Base-by-base conservation (phyloP, 1,284 basidiomycete genomes). In the Rhodotorula sp. region DNA sequence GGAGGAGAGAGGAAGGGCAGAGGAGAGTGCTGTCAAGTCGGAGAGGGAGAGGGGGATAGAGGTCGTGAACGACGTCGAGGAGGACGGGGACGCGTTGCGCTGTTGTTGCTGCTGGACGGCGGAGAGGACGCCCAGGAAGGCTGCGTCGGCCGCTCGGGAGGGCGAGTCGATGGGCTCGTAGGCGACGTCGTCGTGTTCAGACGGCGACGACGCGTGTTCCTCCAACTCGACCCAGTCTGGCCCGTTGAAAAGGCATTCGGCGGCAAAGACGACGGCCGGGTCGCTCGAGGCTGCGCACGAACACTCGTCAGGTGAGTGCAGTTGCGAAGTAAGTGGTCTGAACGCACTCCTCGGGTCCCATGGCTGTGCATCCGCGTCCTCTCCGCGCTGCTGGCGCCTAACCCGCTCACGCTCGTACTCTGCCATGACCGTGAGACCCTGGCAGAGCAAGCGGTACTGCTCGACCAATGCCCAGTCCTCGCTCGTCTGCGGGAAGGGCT, bases 391-490 rank as follows among this genome's bases (percentile, higher is more conserved):
- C 15, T 34, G 27, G 27, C 49, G 22, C 20, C 52, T n/a, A 9
- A 20, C 6, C 15, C 66, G 44, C 47, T 57, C 59, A 15, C 63
- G 29, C 60, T 68, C 66, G 27, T 49, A 65, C 15, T 65, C 54
- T 6, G 51, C 67, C 30, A 68, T 29, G 32, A 64, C 55, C 27
- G 20, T 27, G 34, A 72, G 47, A 0, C 49, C 49, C 44, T 63
- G 49, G 46, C 58, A 61, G 36, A 68, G 29, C 30, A 68, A 47
- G 29, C 70, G 56, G 57, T 62, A 73, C 60, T 67, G 68, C 52
- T 73, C 71, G 39, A 70, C 71, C 56, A 73, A 66, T 15, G 64
- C 57, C 68, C 71, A 73, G 36, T 73, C 57, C 29, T 61, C 44
- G 5, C n/a, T 39, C 2, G 66, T 53, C 47, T 34, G 48, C 46